phyloP scores from a whole-genome alignment of 176 grass and related monocot genomes.

The Cenchrus americanus region DNA sequence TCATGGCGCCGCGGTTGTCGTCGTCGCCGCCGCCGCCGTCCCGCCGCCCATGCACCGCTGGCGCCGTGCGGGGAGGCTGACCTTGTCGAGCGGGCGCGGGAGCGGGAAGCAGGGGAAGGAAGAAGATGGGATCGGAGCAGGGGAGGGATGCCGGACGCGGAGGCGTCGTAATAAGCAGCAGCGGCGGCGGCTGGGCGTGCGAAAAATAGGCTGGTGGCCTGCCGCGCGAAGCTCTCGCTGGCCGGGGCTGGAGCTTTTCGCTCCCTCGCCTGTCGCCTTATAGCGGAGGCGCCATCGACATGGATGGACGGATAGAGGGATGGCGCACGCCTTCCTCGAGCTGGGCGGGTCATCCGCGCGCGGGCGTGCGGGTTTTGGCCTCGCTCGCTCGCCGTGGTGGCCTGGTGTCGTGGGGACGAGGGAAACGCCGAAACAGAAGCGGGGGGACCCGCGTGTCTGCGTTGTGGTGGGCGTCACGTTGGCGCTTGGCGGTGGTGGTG shows the following conservation, averaged over 20 bases:
- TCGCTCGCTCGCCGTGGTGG: too few species aligned
- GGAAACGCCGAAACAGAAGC: not conserved
- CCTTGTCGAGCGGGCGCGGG: not conserved
- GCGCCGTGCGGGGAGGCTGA: not conserved
- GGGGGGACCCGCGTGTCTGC: too few species aligned
- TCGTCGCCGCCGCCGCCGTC: not conserved
- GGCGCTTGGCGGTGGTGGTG: not conserved
- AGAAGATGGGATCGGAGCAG: not conserved
- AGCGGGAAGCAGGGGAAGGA: not conserved
- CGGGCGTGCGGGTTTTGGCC: too few species aligned
- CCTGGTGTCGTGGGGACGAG: too few species aligned
- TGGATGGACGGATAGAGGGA: constrained; percentile 1
- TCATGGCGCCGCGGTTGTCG: constrained; percentile 29
- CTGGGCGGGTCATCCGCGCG: not conserved
- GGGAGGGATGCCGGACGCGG: not conserved
- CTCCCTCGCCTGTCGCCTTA: not conserved
- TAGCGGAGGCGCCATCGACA: constrained; percentile 31
- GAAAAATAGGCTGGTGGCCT: constrained; percentile 40
- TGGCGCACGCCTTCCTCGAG: constrained; percentile 3
- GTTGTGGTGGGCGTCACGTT: constrained; percentile 48
- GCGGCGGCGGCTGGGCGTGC: not conserved
- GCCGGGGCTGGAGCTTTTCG: too few species aligned
- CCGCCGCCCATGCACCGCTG: constrained; percentile 38
- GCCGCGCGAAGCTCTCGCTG: constrained; percentile 26
- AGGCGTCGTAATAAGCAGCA: not conserved